Evolutionary conservation across 345 rosid genomes (phyloP).

Genomic region (Ailanthus altissimus): DNA sequence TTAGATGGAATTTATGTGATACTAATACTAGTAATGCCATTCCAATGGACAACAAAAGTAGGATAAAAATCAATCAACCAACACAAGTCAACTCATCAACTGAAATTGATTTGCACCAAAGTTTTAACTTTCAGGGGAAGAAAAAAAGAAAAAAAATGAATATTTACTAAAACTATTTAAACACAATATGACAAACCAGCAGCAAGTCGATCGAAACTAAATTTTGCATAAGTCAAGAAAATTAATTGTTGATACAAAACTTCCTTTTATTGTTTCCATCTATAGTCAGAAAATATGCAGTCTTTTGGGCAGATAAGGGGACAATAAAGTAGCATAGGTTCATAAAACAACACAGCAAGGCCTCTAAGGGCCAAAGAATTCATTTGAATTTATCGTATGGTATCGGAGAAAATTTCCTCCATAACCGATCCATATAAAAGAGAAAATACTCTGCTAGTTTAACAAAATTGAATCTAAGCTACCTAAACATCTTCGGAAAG

Average conservation of each 20-base stretch:
- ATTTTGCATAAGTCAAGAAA: not conserved
- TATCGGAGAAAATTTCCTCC: not conserved
- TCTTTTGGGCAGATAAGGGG: too few relatives aligned
- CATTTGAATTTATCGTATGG: not conserved
- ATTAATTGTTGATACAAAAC: not conserved
- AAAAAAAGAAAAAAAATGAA: too few relatives aligned
- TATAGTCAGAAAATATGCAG: not conserved
- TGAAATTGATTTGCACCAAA: not conserved
- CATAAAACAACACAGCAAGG: not conserved
- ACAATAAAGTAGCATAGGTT: not conserved
- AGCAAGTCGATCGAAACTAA: too few relatives aligned
- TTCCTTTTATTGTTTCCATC: not conserved
- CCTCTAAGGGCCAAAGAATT: not conserved
- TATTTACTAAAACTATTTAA: not conserved
- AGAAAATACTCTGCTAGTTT: not conserved
- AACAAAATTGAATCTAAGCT: not conserved
- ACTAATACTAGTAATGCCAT: not conserved
- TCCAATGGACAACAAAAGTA: not conserved
- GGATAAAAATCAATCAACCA: not conserved
- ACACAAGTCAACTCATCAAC: not conserved
- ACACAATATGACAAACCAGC: not conserved
- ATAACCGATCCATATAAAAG: not conserved
- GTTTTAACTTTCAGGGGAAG: not conserved
- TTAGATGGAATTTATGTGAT: not conserved
- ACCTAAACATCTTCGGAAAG: constrained; percentile 10